Base-by-base conservation (phyloP, 192 early-diverging fungal species). In the Linnemannia exigua region DNA sequence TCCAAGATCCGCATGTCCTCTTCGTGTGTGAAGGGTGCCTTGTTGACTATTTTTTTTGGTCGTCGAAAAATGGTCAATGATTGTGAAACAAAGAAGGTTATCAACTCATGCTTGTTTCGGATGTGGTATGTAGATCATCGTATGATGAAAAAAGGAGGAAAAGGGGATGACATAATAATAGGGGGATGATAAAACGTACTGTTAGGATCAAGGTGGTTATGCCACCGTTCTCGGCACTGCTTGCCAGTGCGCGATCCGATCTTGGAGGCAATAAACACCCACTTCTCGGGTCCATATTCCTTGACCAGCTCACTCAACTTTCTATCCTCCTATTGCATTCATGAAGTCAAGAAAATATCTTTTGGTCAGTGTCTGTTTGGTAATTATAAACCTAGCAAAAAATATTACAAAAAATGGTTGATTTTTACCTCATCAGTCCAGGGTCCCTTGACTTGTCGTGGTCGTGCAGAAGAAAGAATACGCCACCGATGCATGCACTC, bases 201-300 rank as follows among this genome's bases (percentile, higher is more conserved):
- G 33, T 77, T 67, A 5, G 76, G 76, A 5, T 77, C 76, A 19
- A 77, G 44, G n/a, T 77, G 76, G n/a, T 77, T 77, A 35, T 68
- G 66, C 63, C 66, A 77, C 25, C 76, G 66, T 15, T 77, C 76
- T 20, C 76, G 48, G 36, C 76, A 77, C 50, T 77, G 76, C 35
- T 77, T 77, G 66, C 76, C 76, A 1, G 63, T 77, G 76, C 76
- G 76, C 35, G 76, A 77, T n/a, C 76, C 76, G 20, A 77, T 41
- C 67, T 47, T 77, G 28, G 76, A 77, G 33, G 76, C 76, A 52
- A 77, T 77, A 22, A 77, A 77, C 6, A 77, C 76, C 76, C 76
- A 77, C 48, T 77, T 77, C 17, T 77, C 76, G 22, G 76, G 76
- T 6, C 76, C 76, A 44, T 68, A 70, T 0, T 77, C 67, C n/a